A percentile compares a stretch with the other conserved stretches of the same genome.
Evolutionary conservation across 1,139 yeast genomes (phyloP).

Genomic region (Scheffersomyces lignicola): DNA sequence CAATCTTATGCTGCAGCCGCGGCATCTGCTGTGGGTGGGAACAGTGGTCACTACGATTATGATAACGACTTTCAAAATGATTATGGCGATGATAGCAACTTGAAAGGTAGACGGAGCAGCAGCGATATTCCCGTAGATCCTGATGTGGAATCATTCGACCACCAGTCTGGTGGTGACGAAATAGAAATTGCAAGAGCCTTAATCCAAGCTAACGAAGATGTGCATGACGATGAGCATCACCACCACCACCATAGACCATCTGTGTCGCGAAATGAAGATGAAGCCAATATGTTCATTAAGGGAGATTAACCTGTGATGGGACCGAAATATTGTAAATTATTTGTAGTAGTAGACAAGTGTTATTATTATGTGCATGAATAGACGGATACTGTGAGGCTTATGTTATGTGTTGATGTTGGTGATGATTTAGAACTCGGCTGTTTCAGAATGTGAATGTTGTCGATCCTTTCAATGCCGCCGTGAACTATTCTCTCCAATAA

Average conservation of each 20-base stretch:
- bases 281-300: slow-evolving; percentile 30
- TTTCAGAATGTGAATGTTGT: no score
- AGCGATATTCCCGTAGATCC: slow-evolving; percentile 55
- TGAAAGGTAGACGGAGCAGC: slow-evolving; percentile 6
- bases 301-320: no score
- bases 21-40: slow-evolving; percentile 32
- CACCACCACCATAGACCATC: slow-evolving; percentile 4
- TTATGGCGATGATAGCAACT: slow-evolving; percentile 4
- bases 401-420: no score
- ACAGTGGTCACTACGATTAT: slow-evolving; percentile 9
- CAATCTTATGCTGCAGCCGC: slow-evolving; percentile 44
- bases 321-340: no score
- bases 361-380: no score
- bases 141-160: slow-evolving; percentile 56
- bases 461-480: no score
- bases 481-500: no score
- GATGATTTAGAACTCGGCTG: no score
- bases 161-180: slow-evolving; percentile 48
- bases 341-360: no score
- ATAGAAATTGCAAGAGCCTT: slow-evolving; percentile 67
- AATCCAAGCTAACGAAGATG: slow-evolving; percentile 57
- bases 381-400: no score
- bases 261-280: slow-evolving; percentile 17
- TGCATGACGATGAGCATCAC: slow-evolving; percentile 11
- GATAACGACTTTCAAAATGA: slow-evolving; percentile 21